These are phyloP conservation scores for Leptographium galeiforme DNA, from an alignment of 2,329 filamentous ascomycete genomes.

Conservation along the genomic window DNA sequence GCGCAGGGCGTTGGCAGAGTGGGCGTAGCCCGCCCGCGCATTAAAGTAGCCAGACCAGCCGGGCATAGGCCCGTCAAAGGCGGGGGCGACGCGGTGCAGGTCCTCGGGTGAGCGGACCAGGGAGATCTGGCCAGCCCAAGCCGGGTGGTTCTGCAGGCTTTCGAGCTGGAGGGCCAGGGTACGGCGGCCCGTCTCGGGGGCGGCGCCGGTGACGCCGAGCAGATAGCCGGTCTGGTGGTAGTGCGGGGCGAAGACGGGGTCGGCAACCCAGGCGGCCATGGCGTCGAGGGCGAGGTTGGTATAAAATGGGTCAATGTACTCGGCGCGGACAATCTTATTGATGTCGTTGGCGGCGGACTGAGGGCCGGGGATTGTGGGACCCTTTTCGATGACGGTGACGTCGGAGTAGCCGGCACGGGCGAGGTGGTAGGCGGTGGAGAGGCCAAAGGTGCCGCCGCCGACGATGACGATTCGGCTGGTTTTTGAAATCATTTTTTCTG, in stretches of 20 bases:
- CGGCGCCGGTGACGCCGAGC: conserved; percentile 31
- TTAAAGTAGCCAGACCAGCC: conserved; percentile 49
- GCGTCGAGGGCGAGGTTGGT: conserved; percentile 40
- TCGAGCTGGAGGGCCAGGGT: conserved; percentile 29
- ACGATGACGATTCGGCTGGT: conserved; percentile 17
- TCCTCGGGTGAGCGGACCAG: neutral
- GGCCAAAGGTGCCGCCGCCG: conserved; percentile 19
- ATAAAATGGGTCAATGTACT: conserved; percentile 45
- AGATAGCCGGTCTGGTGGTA: conserved; percentile 34
- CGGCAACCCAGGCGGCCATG: conserved; percentile 35
- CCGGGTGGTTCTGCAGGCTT: conserved; percentile 24
- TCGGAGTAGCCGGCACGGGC: conserved; percentile 28
- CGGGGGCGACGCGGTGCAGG: conserved; percentile 17
- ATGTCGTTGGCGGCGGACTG: conserved; percentile 1
- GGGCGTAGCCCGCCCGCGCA: conserved; percentile 40
- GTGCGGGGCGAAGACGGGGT: conserved; percentile 36
- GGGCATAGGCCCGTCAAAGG: conserved; percentile 30
- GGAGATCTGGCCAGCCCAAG: conserved; percentile 25
- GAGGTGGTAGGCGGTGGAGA: conserved; percentile 29
- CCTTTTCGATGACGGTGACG: conserved; percentile 33
- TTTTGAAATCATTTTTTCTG: neutral
- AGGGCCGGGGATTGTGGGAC: neutral
- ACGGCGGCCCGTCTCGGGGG: conserved; percentile 29
- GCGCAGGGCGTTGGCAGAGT: conserved; percentile 36
- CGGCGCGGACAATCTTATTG: conserved; percentile 47